Evolutionary conservation across 2,329 filamentous ascomycete species (phyloP).

Genomic region (Aquanectria penicillioides): DNA sequence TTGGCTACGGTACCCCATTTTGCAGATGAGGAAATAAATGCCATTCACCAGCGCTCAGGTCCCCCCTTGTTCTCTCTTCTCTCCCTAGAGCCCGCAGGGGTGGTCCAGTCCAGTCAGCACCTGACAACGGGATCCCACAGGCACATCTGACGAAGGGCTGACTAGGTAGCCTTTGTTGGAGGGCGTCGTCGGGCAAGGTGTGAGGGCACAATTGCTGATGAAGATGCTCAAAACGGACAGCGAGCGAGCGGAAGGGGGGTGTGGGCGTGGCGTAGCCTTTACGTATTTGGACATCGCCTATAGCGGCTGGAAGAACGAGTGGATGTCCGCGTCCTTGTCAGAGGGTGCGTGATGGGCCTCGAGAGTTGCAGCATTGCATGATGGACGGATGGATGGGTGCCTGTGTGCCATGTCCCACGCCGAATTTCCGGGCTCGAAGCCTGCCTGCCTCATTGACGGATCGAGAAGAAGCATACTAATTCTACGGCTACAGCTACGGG

Average conservation of each 20-base stretch:
- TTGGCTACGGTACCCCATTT: neutral
- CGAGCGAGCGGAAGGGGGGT: slow-evolving; percentile 3
- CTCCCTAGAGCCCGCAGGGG: neutral
- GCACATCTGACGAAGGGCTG: neutral
- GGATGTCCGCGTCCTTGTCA: too few relatives aligned
- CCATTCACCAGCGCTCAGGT: too few relatives aligned
- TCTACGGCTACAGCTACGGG: too few relatives aligned
- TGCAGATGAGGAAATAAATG: neutral
- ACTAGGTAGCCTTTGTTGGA: neutral
- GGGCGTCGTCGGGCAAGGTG: slow-evolving; percentile 9
- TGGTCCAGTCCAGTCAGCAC: neutral
- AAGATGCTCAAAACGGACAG: neutral
- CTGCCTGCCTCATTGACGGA: neutral
- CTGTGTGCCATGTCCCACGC: slow-evolving; percentile 11
- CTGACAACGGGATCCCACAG: slow-evolving; percentile 1
- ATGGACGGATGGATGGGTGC: neutral
- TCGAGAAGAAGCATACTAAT: too few relatives aligned
- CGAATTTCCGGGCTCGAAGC: slow-evolving; percentile 3
- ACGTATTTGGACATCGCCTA: neutral
- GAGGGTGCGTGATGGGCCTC: slow-evolving; percentile 11
- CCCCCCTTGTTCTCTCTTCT: neutral
- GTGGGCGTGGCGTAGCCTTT: slow-evolving; percentile 6
- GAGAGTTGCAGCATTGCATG: slow-evolving; percentile 10
- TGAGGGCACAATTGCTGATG: neutral
- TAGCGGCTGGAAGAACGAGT: slow-evolving; percentile 3